A percentile compares a stretch with the other conserved stretches of the same genome.
phyloP scores from a whole-genome alignment of 192 early-diverging fungal species.

The Entomortierella lignicola region DNA sequence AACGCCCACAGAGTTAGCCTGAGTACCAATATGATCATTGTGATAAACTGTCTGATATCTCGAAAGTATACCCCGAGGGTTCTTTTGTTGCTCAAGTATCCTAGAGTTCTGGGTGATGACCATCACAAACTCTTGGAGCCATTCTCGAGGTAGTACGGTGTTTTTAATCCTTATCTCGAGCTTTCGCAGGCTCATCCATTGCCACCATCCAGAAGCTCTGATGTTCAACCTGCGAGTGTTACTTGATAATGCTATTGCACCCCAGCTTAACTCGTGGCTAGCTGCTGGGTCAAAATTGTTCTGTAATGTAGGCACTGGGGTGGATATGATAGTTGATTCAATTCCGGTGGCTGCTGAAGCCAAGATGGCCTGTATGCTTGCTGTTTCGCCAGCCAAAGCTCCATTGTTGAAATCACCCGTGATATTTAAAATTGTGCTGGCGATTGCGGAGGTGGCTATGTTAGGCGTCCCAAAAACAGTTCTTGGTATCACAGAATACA shows the following conservation, averaged over 20 bases:
- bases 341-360: background rate
- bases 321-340: background rate
- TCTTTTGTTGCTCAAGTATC: background rate
- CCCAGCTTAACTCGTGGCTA: background rate
- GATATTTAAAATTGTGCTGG: background rate
- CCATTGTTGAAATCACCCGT: background rate
- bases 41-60: background rate
- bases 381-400: background rate
- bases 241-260: background rate
- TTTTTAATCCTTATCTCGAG: slow-evolving; percentile 5
- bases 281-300: background rate
- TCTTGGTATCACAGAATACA: slow-evolving; percentile 14
- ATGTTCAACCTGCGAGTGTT: background rate
- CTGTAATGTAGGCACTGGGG: background rate
- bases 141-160: slow-evolving; percentile 9
- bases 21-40: no score
- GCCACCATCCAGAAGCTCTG: slow-evolving; percentile 12
- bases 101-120: background rate
- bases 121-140: slow-evolving; percentile 10
- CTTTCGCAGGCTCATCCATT: slow-evolving; percentile 9
- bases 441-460: no score
- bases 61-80: background rate
- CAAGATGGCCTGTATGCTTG: background rate
- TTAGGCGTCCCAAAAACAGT: background rate
- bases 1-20: background rate